A percentile compares a stretch with the other conserved stretches of the same genome.
Evolutionary conservation across 768 basidiomycete species (phyloP).

Genomic region (Daedaleopsis sinensis): DNA sequence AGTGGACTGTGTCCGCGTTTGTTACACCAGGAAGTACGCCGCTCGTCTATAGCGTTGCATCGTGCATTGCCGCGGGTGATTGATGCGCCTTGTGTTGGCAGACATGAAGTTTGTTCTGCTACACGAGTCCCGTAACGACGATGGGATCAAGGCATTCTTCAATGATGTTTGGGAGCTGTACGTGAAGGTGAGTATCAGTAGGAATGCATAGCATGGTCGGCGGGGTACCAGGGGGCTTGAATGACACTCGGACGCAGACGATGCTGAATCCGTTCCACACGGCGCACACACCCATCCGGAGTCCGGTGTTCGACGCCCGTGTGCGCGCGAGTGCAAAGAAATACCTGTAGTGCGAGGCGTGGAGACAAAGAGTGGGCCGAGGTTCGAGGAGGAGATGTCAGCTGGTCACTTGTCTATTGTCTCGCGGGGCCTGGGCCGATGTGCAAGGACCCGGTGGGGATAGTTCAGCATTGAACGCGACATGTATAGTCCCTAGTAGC

Average conservation of each 20-base stretch:
- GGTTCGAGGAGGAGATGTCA: too few species aligned
- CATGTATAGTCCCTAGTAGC: neutral
- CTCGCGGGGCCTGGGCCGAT: neutral
- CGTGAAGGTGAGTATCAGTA: constrained; percentile 71
- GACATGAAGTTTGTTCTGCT: constrained; percentile 95
- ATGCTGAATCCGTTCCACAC: constrained; percentile 96
- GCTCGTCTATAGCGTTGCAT: neutral
- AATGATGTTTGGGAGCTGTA: constrained; percentile 97
- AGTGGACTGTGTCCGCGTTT: constrained; percentile 98
- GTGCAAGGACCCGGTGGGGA: neutral
- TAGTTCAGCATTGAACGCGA: neutral
- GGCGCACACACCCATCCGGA: constrained; percentile 82
- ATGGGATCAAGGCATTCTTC: constrained; percentile 92
- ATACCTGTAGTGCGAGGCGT: constrained; percentile 51
- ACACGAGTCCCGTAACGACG: constrained; percentile 96
- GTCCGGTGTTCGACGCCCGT: constrained; percentile 77
- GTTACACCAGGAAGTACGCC: constrained; percentile 90
- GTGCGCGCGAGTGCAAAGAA: constrained; percentile 88
- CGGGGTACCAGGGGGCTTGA: constrained; percentile 14
- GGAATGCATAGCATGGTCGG: neutral
- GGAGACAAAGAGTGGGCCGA: neutral
- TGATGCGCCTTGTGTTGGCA: constrained; percentile 35
- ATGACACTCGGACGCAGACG: constrained; percentile 50
- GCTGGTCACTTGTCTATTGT: constrained; percentile 1
- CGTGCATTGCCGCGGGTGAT: constrained; percentile 22